Percentiles rank a stretch among this genome's conserved stretches.
Conservation (phyloP, 768 basidiomycete species). For the Suillus weaverae region DNA sequence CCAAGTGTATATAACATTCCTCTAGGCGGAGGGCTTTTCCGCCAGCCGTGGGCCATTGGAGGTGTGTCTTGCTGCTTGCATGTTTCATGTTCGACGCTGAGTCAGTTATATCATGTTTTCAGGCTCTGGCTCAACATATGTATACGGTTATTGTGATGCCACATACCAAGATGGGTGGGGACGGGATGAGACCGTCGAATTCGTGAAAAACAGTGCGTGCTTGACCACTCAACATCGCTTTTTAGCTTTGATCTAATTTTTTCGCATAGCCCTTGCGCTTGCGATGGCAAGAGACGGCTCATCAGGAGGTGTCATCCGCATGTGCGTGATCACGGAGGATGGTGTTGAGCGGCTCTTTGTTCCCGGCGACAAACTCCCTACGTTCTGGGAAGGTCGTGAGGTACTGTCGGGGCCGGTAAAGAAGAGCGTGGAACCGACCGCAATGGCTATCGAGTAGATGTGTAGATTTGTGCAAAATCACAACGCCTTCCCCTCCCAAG, state of each 20-base stretch:
- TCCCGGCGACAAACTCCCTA: slow-evolving; percentile 85
- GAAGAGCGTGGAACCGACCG: slow-evolving; percentile 28
- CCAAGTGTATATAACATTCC: slow-evolving; percentile 97
- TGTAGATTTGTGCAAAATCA: neutral
- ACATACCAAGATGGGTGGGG: slow-evolving; percentile 93
- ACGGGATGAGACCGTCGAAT: slow-evolving; percentile 85
- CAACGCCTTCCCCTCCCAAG: neutral
- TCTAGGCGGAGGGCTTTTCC: slow-evolving; percentile 93
- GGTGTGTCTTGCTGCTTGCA: slow-evolving; percentile 46
- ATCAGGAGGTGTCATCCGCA: slow-evolving; percentile 95
- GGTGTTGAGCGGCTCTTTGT: slow-evolving; percentile 91
- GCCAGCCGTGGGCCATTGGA: slow-evolving; percentile 98
- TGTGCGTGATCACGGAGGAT: slow-evolving; percentile 95
- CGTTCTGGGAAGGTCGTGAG: slow-evolving; percentile 86
- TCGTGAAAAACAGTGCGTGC: slow-evolving; percentile 91
- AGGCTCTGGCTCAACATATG: slow-evolving; percentile 97
- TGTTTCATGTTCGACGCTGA: neutral
- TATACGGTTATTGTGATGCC: slow-evolving; percentile 99
- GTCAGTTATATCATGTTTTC: neutral
- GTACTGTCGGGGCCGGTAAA: slow-evolving; percentile 47
- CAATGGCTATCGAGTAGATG: slow-evolving; percentile 47
- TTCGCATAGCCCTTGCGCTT: slow-evolving; percentile 74
- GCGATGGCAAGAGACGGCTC: slow-evolving; percentile 99
- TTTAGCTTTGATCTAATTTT: neutral
- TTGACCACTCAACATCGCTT: neutral